phyloP scores from a whole-genome alignment of 2,329 filamentous ascomycete genomes.

The Ophiostoma triangulosporum region DNA sequence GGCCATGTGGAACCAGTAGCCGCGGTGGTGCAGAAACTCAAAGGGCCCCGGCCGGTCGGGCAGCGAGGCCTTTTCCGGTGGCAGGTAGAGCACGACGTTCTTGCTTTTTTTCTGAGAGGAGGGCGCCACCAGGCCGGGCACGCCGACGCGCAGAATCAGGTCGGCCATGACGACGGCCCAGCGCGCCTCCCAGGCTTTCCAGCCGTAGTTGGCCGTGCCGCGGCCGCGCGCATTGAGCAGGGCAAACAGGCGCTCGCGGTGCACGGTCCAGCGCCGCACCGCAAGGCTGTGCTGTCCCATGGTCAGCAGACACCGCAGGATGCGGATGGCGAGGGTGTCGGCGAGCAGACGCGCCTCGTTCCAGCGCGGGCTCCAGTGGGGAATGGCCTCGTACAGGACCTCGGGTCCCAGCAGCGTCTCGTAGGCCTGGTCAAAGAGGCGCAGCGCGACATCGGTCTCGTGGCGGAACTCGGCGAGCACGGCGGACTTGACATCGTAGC shows the following conservation, averaged over 20 bases:
- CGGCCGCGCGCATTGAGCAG: slow-evolving; percentile 73
- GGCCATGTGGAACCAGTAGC: slow-evolving; percentile 52
- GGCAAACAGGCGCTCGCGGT: slow-evolving; percentile 59
- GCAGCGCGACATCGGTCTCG: slow-evolving; percentile 76
- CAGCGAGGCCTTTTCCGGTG: slow-evolving; percentile 43
- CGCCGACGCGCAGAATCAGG: slow-evolving; percentile 39
- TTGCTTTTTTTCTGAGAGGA: not conserved
- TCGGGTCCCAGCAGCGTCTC: slow-evolving; percentile 71
- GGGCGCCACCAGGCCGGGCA: slow-evolving; percentile 30
- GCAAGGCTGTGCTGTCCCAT: slow-evolving; percentile 65
- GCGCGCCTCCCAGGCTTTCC: slow-evolving; percentile 83
- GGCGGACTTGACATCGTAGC: slow-evolving; percentile 88
- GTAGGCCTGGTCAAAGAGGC: slow-evolving; percentile 79
- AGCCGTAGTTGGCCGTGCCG: slow-evolving; percentile 80
- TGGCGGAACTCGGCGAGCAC: slow-evolving; percentile 86
- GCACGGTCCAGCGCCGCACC: slow-evolving; percentile 65
- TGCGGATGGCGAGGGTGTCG: slow-evolving; percentile 67
- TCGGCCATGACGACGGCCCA: slow-evolving; percentile 52
- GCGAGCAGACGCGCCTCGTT: slow-evolving; percentile 83
- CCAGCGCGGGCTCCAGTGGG: slow-evolving; percentile 81
- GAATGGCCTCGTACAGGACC: slow-evolving; percentile 66
- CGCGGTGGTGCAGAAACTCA: slow-evolving; percentile 51
- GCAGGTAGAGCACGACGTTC: slow-evolving; percentile 21
- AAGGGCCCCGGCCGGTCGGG: slow-evolving; percentile 47
- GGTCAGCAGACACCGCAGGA: slow-evolving; percentile 73